These are phyloP conservation scores for Teunomyces gatunensis DNA, from an alignment of 805 yeast genomes.

Conservation along the genomic window DNA sequence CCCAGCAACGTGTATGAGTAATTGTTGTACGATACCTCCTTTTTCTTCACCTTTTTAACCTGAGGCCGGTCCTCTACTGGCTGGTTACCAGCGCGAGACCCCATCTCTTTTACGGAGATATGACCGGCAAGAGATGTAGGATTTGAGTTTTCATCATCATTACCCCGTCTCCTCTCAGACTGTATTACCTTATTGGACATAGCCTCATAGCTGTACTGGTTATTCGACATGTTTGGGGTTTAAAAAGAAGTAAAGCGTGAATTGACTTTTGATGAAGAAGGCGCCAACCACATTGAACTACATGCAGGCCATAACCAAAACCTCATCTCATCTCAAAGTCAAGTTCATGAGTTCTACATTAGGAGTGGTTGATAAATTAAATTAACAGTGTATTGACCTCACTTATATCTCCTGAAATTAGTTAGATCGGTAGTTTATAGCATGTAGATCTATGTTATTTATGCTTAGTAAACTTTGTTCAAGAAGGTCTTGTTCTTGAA, in stretches of 20 bases:
- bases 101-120: slow-evolving; percentile 70
- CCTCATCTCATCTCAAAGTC: neutral
- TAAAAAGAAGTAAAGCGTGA: neutral
- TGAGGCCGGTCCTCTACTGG: slow-evolving; percentile 10
- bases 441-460: neutral
- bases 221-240: slow-evolving; percentile 7
- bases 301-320: neutral
- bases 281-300: neutral
- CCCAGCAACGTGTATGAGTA: slow-evolving; percentile 17
- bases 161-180: slow-evolving; percentile 32
- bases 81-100: slow-evolving; percentile 37
- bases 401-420: neutral
- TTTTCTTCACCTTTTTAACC: slow-evolving; percentile 6
- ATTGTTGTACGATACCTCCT: slow-evolving; percentile 9
- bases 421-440: neutral
- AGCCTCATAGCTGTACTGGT: slow-evolving; percentile 58
- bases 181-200: slow-evolving; percentile 74
- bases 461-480: slow-evolving; percentile 43
- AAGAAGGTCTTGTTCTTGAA: slow-evolving; percentile 52
- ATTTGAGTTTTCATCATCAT: slow-evolving; percentile 50
- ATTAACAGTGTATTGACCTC: neutral
- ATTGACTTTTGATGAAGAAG: neutral
- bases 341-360: neutral
- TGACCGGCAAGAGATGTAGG: slow-evolving; percentile 75
- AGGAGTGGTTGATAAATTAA: neutral